phyloP scores from a whole-genome alignment of 139 green algal species.

The Closterium sp. region DNA sequence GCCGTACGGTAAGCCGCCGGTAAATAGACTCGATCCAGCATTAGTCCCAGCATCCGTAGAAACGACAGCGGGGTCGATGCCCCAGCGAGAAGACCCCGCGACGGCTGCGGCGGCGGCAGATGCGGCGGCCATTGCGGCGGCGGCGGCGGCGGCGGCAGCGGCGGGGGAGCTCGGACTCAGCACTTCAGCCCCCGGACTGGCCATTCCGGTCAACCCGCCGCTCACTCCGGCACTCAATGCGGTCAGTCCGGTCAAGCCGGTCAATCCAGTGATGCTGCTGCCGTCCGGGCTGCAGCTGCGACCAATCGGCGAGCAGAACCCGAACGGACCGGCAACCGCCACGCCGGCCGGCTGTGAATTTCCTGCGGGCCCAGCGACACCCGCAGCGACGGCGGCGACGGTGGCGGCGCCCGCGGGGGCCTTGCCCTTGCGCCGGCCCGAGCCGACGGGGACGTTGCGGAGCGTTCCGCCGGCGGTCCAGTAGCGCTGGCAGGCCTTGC shows the following conservation, averaged over 20 bases:
- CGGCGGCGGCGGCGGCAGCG: too few relatives aligned
- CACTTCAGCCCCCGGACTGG: not conserved
- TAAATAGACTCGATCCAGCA: not conserved
- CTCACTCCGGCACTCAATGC: not conserved
- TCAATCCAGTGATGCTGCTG: not conserved
- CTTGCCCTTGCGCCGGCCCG: slow-evolving; percentile 81
- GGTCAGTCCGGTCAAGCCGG: not conserved
- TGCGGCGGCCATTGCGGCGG: not conserved
- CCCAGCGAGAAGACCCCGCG: not conserved
- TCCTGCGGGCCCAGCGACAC: too few relatives aligned
- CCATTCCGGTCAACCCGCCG: too few relatives aligned
- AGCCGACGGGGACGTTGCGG: slow-evolving; percentile 81
- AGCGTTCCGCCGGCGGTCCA: slow-evolving; percentile 88
- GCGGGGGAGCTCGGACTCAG: not conserved
- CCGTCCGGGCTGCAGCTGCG: not conserved
- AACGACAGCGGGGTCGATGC: not conserved
- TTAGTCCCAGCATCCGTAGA: not conserved
- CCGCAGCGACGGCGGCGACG: not conserved
- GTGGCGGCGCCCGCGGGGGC: too few relatives aligned
- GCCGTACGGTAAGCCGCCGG: not conserved
- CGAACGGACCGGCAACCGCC: not conserved
- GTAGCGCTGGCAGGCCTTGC: slow-evolving; percentile 77
- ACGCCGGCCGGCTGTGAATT: not conserved
- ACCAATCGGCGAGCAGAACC: not conserved
- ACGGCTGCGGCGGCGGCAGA: not conserved